Evolutionary conservation across 2,329 filamentous ascomycete genomes (phyloP).

Genomic region (Ciborinia camelliae): DNA sequence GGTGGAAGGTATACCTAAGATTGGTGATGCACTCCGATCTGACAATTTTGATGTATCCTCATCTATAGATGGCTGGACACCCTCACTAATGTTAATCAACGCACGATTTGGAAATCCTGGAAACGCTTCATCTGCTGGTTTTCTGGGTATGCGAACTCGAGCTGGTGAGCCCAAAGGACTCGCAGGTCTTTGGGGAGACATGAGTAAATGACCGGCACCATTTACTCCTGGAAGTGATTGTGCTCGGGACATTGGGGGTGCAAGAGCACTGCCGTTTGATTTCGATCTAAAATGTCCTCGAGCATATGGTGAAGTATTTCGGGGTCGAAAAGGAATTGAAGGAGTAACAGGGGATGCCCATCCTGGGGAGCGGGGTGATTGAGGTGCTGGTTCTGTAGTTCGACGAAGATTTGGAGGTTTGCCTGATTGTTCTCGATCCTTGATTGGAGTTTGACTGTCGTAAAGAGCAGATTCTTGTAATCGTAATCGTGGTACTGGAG

Average conservation of each 20-base stretch:
- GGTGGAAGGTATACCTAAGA: constrained; percentile 38
- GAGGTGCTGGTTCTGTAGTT: constrained; percentile 55
- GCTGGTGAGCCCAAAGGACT: constrained; percentile 55
- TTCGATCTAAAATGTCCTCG: constrained; percentile 55
- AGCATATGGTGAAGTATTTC: constrained; percentile 59
- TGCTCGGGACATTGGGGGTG: constrained; percentile 58
- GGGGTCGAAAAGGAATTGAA: constrained; percentile 55
- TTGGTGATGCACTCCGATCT: constrained; percentile 53
- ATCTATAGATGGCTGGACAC: constrained; percentile 38
- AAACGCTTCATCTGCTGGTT: constrained; percentile 58
- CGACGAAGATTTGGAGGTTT: constrained; percentile 55
- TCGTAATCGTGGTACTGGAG: constrained; percentile 54
- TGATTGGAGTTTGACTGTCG: constrained; percentile 21
- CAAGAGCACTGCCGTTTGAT: constrained; percentile 53
- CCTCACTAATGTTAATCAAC: constrained; percentile 32
- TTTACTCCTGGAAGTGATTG: constrained; percentile 63
- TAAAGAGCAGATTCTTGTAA: constrained; percentile 37
- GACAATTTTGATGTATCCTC: constrained; percentile 43
- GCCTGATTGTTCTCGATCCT: constrained; percentile 21
- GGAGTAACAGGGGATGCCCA: constrained; percentile 37
- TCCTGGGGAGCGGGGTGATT: constrained; percentile 49
- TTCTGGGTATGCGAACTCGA: constrained; percentile 51
- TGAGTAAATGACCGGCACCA: constrained; percentile 54
- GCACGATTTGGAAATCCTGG: constrained; percentile 48
- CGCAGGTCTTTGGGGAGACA: constrained; percentile 48